Evolutionary conservation across 805 yeast genomes (phyloP), one percentile per base, ranked within the genome.

Genomic region (Metschnikowia kunwiensis): DNA sequence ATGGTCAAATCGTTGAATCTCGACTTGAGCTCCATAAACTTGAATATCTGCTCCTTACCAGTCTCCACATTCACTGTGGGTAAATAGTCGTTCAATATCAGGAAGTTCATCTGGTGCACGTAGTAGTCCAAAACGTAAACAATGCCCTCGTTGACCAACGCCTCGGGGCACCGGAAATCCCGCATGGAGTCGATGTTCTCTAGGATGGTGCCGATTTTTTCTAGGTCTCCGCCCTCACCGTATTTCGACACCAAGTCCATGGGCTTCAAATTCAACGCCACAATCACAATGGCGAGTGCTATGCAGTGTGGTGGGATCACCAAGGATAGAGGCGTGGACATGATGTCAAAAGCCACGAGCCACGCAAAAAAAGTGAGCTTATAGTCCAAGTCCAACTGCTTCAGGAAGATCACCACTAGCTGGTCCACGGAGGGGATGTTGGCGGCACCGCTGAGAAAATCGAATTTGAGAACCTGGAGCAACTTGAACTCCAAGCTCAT

Each of bases 381-480:
- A 46, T 72, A 68, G 15, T 70, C 64, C 10, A 79, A 43, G 1
- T 60, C 55, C 32, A 72, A 62, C 36, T 63, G 70, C 53, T 76
- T 84, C 28, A 75, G 71, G 44, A 75, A 70, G 48, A 82, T 80
- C 13, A 86, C 70, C 7, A 84, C 68, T 44, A 78, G 72, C 46
- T 76, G 79, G 55, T 86, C 95, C 18, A 78, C 71, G 6, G 67
- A 61, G 23, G 62, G 61, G 11, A 55, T 45, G 19, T 57, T 51
- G 4, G 53, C 48, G 32, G 76, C 77, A 34, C 78, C 77, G 27
- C 75, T 70, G 47, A 94, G 70, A 51, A 86, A 86, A 57, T 88
- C 96, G 54, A 88, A 89, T 15, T 82, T 77, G 46, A 83, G 74
- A 1, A 85, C 71, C 52, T 88, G 95, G 46, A 89, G 64, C 32